Conservation (phyloP, 352 stramenopile genomes). For the Thraustochytrium striatum region DNA sequence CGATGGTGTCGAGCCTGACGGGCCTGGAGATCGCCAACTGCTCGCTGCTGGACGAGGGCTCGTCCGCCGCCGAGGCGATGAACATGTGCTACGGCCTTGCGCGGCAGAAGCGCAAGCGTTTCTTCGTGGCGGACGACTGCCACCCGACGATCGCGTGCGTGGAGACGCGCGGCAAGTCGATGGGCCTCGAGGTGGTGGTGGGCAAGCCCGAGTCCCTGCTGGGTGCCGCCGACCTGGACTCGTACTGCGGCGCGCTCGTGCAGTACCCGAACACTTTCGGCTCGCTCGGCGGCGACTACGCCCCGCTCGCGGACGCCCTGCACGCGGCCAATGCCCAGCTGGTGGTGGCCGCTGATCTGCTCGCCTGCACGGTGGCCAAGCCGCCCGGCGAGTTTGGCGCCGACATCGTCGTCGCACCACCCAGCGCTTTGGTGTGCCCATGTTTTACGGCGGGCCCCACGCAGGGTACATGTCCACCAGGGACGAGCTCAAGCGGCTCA, state of each 20-base stretch:
- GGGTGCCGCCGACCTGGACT: constrained; percentile 69
- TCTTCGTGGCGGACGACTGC: constrained; percentile 88
- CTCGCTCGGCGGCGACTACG: constrained; percentile 58
- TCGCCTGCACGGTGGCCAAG: constrained; percentile 89
- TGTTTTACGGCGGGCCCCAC: constrained; percentile 98
- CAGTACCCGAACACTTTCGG: constrained; percentile 99
- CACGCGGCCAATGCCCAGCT: constrained; percentile 80
- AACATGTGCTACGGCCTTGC: constrained; percentile 87
- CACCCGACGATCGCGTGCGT: constrained; percentile 86
- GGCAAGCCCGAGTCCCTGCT: constrained; percentile 62
- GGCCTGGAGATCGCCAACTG: constrained; percentile 93
- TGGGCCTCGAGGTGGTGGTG: constrained; percentile 88
- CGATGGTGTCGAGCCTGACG: constrained; percentile 90
- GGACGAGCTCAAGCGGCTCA: constrained; percentile 91
- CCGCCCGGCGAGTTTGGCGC: constrained; percentile 88
- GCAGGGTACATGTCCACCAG: constrained; percentile 93
- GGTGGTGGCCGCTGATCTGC: constrained; percentile 90
- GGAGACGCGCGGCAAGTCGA: constrained; percentile 78
- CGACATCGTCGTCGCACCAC: constrained; percentile 94
- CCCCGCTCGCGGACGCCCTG: constrained; percentile 47
- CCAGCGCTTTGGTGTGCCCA: constrained; percentile 97
- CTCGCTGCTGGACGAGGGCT: constrained; percentile 96
- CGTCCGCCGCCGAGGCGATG: constrained; percentile 96
- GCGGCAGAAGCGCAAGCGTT: constrained; percentile 87
- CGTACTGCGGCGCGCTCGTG: constrained; percentile 91